Evolutionary conservation across 257 asterid species (phyloP).

Genomic region (Nicotiana obtusifolia): DNA sequence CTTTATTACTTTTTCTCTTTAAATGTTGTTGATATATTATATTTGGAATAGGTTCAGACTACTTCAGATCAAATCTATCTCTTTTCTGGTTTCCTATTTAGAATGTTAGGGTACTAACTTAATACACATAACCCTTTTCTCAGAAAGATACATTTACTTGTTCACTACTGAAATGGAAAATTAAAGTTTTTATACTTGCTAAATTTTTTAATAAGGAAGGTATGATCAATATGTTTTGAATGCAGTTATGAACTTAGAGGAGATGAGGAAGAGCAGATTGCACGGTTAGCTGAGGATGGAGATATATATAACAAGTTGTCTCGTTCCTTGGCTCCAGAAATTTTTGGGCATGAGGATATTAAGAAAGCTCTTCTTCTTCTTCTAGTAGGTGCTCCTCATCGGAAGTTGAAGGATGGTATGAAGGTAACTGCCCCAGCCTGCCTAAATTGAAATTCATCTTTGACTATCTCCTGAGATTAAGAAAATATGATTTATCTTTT

Average conservation of each 20-base stretch:
- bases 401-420: constrained; percentile 93
- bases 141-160: neutral
- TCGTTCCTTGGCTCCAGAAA: constrained; percentile 88
- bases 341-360: constrained; percentile 90
- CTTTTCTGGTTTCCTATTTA: neutral
- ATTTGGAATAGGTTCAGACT: neutral
- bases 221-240: constrained; percentile 1
- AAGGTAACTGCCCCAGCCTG: constrained; percentile 44
- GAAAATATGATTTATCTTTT: constrained; percentile 6
- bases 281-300: constrained; percentile 88
- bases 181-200: neutral
- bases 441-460: neutral
- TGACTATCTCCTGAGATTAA: neutral
- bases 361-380: constrained; percentile 96
- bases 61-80: neutral
- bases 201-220: neutral
- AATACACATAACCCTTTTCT: neutral
- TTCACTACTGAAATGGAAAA: neutral
- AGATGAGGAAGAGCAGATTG: constrained; percentile 77
- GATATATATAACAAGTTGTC: constrained; percentile 78
- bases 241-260: constrained; percentile 61
- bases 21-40: neutral
- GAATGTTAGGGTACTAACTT: neutral
- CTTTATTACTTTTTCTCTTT: neutral
- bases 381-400: constrained; percentile 95